Conservation (phyloP, 768 basidiomycete genomes). For the Pulveroboletus sp. region DNA sequence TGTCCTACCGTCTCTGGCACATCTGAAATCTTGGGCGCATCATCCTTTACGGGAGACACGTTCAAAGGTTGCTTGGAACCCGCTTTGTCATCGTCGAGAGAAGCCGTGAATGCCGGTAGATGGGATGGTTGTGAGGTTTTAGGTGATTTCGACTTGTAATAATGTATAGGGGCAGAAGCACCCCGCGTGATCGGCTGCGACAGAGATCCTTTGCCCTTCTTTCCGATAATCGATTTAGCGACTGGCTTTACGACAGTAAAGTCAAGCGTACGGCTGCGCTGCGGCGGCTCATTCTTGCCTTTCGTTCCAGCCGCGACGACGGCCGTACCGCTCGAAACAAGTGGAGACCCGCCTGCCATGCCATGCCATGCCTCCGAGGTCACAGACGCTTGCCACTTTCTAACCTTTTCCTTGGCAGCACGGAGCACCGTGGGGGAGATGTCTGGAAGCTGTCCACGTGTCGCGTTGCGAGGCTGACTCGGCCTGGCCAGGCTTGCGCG, state of each 20-base stretch:
- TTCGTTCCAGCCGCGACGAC: constrained; percentile 5
- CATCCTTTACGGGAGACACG: constrained; percentile 2
- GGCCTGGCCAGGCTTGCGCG: neutral
- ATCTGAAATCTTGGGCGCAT: constrained; percentile 30
- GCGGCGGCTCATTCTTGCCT: constrained; percentile 14
- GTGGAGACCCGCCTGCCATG: neutral
- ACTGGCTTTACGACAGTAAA: constrained; percentile 44
- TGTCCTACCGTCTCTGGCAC: constrained; percentile 37
- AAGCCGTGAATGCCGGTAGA: neutral
- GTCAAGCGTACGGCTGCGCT: constrained; percentile 31
- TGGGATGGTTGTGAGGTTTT: constrained; percentile 8
- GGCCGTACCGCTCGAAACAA: constrained; percentile 5
- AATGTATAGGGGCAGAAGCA: constrained; percentile 8
- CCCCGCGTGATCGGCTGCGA: constrained; percentile 1
- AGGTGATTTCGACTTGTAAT: constrained; percentile 10
- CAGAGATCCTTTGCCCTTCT: constrained; percentile 15
- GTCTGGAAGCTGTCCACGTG: constrained; percentile 1
- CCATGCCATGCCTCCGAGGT: constrained; percentile 18
- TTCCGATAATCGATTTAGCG: constrained; percentile 21
- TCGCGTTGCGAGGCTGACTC: neutral
- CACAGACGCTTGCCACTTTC: constrained; percentile 33
- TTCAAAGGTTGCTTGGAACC: constrained; percentile 2
- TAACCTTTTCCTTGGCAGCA: constrained; percentile 34
- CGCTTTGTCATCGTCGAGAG: constrained; percentile 1
- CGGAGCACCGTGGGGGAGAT: constrained; percentile 27